Conservation (phyloP, 768 basidiomycete genomes). For the Leccinum rimulosum region DNA sequence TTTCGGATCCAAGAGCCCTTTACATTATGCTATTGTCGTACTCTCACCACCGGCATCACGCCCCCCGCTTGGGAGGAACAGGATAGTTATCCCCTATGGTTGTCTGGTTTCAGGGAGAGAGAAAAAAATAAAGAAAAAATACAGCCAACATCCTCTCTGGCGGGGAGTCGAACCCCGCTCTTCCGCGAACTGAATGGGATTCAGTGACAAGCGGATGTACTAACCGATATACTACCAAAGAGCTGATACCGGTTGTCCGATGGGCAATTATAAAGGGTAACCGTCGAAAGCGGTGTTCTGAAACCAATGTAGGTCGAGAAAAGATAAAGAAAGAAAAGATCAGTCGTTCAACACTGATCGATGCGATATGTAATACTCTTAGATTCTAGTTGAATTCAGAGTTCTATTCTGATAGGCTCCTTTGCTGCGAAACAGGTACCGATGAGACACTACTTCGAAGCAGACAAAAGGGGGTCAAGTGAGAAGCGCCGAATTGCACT, state of each 20-base stretch:
- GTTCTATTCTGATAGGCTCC: not conserved
- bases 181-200: conserved; percentile 32
- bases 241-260: not conserved
- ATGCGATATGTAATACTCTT: too few relatives aligned
- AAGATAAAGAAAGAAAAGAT: not conserved
- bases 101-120: too few relatives aligned
- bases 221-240: conserved; percentile 52
- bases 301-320: not conserved
- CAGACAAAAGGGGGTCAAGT: not conserved
- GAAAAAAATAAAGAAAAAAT: too few relatives aligned
- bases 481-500: not conserved
- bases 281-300: not conserved
- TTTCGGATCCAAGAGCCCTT: too few relatives aligned
- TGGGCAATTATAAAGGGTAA: conserved; percentile 14
- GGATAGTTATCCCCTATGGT: too few relatives aligned
- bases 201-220: conserved; percentile 49
- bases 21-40: too few relatives aligned
- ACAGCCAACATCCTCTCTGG: conserved; percentile 33
- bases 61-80: too few relatives aligned
- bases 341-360: too few relatives aligned
- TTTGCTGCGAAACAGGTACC: not conserved
- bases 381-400: not conserved
- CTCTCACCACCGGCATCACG: too few relatives aligned
- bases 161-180: conserved; percentile 47
- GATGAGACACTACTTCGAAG: too few relatives aligned